Conservation (phyloP, 2,329 filamentous ascomycete species). For the Cladophialophora bantiana region DNA sequence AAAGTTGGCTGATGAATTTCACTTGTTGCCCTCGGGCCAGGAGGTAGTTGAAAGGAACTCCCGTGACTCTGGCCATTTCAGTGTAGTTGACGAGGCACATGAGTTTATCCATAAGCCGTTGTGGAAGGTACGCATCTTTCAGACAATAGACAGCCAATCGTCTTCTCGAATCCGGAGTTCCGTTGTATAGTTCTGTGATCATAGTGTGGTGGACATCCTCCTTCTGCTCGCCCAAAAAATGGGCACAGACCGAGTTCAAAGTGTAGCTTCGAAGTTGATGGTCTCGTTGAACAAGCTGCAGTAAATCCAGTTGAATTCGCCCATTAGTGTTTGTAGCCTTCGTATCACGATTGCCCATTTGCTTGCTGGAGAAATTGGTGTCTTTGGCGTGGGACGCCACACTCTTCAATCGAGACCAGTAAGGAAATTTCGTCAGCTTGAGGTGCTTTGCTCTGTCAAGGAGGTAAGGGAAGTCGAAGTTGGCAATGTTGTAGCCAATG, state of each 20-base stretch:
- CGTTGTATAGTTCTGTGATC: constrained; percentile 98
- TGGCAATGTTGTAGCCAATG: constrained; percentile 97
- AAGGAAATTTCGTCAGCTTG: constrained; percentile 80
- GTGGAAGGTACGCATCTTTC: constrained; percentile 95
- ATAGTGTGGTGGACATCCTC: constrained; percentile 99
- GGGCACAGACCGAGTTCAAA: constrained; percentile 91
- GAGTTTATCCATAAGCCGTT: constrained; percentile 93
- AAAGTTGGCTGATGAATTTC: constrained; percentile 96
- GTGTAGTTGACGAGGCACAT: constrained; percentile 99
- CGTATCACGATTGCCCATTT: constrained; percentile 95
- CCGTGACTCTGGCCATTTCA: constrained; percentile 99
- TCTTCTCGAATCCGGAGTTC: constrained; percentile 88
- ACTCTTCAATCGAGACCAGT: constrained; percentile 80
- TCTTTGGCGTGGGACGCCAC: constrained; percentile 75
- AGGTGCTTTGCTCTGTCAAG: constrained; percentile 86
- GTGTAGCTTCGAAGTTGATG: constrained; percentile 97
- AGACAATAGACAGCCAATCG: constrained; percentile 94
- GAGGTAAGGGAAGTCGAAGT: constrained; percentile 98
- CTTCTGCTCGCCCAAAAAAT: constrained; percentile 96
- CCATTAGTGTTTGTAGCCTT: constrained; percentile 96
- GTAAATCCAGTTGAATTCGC: constrained; percentile 85
- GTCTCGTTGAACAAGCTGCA: constrained; percentile 95
- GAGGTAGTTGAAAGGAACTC: constrained; percentile 95
- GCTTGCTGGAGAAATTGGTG: constrained; percentile 93
- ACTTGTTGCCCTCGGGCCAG: constrained; percentile 93